Conservation (phyloP, 164 flowering plant species). For the Nelumbo lutea region DNA sequence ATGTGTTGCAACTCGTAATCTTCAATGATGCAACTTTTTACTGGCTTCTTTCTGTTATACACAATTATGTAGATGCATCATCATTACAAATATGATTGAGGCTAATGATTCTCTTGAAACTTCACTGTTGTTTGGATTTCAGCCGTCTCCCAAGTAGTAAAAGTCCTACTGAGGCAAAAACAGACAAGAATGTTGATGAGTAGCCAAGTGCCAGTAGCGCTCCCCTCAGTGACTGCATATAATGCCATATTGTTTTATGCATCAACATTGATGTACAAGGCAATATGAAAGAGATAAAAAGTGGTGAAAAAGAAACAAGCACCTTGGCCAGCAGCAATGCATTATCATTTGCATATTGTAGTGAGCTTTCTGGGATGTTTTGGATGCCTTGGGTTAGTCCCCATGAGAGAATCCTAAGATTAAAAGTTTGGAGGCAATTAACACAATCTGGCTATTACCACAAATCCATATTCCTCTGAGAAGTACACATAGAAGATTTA, state of each 20-base stretch:
- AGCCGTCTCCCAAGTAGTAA: slow-evolving; percentile 62
- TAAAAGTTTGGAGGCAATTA: slow-evolving; percentile 4
- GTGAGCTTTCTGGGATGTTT: slow-evolving; percentile 71
- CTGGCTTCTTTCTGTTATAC: background rate
- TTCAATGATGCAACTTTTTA: too few species aligned
- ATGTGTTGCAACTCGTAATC: too few species aligned
- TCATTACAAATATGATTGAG: slow-evolving; percentile 4
- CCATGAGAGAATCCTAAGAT: slow-evolving; percentile 73
- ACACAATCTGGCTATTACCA: background rate
- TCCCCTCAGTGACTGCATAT: slow-evolving; percentile 82
- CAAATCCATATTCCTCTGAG: background rate
- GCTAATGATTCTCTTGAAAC: slow-evolving; percentile 1
- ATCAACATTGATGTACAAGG: background rate
- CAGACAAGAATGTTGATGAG: slow-evolving; percentile 58
- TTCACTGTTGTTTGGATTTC: slow-evolving; percentile 46
- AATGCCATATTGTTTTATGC: background rate
- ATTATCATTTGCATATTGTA: slow-evolving; percentile 89
- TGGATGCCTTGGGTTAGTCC: slow-evolving; percentile 70
- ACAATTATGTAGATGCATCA: background rate
- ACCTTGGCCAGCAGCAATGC: slow-evolving; percentile 87
- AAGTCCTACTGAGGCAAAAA: slow-evolving; percentile 52
- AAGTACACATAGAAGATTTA: slow-evolving; percentile 7
- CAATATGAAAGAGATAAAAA: background rate
- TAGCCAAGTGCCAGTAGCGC: slow-evolving; percentile 63
- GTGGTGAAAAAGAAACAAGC: background rate